Base-by-base conservation (phyloP, 1,284 basidiomycete genomes). In the Ceratobasidium sp. region DNA sequence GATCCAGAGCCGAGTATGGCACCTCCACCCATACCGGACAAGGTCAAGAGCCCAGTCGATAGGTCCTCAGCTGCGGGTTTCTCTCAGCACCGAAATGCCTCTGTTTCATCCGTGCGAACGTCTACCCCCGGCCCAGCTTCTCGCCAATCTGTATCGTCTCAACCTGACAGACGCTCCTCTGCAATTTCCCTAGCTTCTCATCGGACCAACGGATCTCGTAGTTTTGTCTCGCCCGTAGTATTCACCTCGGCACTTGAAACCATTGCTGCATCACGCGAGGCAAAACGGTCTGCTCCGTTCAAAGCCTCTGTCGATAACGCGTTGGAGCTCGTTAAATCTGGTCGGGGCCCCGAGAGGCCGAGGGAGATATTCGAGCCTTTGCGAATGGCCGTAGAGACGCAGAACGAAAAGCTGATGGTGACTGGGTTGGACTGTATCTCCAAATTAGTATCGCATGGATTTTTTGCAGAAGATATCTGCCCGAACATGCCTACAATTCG, bases 371-470 rank as follows among this genome's bases (percentile, higher is more conserved):
- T 98, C 75, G 93, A 96, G 76, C 94, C 96, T 15, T 83, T 98
- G 67, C 87, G 93, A 64, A 82, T 98, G 60, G 96, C 95, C 13
- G 98, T 95, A 80, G 94, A 98, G 81, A 96, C 94, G 0, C 86
- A 89, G 64, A 92, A 85, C 73, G 93, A 97, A 77, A 94, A 94
- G 74, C 85, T 97, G 35, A 92, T 95, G 88, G 92, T 96, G 75
- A 93, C 94, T 25, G 95, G 94, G 73, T 82, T 98, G 77, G 96
- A 98, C 79, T 94, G 96, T 75, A 93, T 97, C 70, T 92, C 94
- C 55, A 98, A 98, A 79, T 87, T 98, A 74, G 92, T 98, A 72
- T 94, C 94, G 7, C 94, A 98, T 78, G 94, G 93, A 40, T 98
- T 98, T 84, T 98, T 98, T 76, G 85, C 85, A 52, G 92, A 93